Evolutionary conservation across 306 rosid species (phyloP).

Genomic region (Vigna unguiculata): DNA sequence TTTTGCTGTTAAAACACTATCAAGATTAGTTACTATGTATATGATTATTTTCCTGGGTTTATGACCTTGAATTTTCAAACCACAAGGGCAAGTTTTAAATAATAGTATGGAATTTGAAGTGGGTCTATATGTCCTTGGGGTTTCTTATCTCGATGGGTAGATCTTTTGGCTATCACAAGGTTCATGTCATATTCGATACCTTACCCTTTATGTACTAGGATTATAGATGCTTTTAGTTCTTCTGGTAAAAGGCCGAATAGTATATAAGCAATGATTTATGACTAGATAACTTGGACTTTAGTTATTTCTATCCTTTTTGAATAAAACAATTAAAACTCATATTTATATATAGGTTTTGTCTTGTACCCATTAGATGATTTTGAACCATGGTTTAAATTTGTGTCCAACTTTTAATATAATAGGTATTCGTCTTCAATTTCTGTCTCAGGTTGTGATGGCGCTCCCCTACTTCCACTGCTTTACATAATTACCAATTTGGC

Average conservation of each 20-base stretch:
- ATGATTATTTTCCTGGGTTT: slow-evolving; percentile 16
- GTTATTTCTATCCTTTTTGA: neutral
- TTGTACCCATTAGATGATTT: slow-evolving; percentile 20
- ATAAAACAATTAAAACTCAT: slow-evolving; percentile 1
- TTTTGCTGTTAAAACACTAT: slow-evolving; percentile 41
- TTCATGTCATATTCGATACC: slow-evolving; percentile 29
- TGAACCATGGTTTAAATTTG: neutral
- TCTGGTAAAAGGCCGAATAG: neutral
- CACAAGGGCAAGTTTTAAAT: slow-evolving; percentile 15
- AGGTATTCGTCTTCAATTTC: neutral
- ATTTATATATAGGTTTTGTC: slow-evolving; percentile 12
- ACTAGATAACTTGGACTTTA: neutral
- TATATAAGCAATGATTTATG: neutral
- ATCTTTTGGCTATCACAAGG: slow-evolving; percentile 2
- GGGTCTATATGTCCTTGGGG: slow-evolving; percentile 1
- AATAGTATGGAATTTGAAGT: neutral
- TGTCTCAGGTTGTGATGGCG: slow-evolving; percentile 77
- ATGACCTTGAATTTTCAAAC: neutral
- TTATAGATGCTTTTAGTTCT: neutral
- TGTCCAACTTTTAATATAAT: slow-evolving; percentile 11
- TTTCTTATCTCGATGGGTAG: slow-evolving; percentile 11
- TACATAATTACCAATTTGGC: slow-evolving; percentile 70
- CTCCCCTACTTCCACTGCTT: slow-evolving; percentile 90
- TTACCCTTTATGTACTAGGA: neutral
- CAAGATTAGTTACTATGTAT: slow-evolving; percentile 11